Percentiles rank a stretch among this genome's conserved stretches.
Conservation (phyloP, 2,329 filamentous ascomycete species). For the Neospermospora avenae region DNA sequence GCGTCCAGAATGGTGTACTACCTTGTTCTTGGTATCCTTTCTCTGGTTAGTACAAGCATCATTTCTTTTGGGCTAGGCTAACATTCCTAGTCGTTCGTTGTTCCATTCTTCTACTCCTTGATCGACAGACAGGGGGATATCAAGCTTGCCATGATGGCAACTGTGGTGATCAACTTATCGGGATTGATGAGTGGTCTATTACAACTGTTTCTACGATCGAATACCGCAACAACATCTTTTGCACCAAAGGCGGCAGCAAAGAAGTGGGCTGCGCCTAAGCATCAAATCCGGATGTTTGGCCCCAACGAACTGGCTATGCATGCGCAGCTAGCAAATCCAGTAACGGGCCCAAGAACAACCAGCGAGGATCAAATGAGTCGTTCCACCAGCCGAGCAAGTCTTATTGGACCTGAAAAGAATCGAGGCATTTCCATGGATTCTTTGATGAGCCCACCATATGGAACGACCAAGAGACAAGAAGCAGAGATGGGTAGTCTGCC, state of each 20-base stretch:
- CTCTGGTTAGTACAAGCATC: slow-evolving; percentile 49
- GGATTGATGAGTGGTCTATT: slow-evolving; percentile 63
- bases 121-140: slow-evolving; percentile 45
- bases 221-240: slow-evolving; percentile 54
- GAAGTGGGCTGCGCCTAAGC: slow-evolving; percentile 47
- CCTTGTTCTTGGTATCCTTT: slow-evolving; percentile 50
- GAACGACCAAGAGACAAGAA: slow-evolving; percentile 17
- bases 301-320: slow-evolving; percentile 37
- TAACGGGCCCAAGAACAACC: slow-evolving; percentile 23
- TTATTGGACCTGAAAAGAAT: slow-evolving; percentile 28
- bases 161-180: slow-evolving; percentile 63
- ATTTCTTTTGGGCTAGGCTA: slow-evolving; percentile 22
- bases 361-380: slow-evolving; percentile 12
- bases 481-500: slow-evolving; percentile 13
- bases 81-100: slow-evolving; percentile 49
- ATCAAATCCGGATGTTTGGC: slow-evolving; percentile 46
- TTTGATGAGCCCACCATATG: slow-evolving; percentile 14
- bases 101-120: slow-evolving; percentile 62
- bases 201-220: slow-evolving; percentile 65
- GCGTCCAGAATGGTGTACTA: slow-evolving; percentile 71
- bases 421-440: slow-evolving; percentile 26
- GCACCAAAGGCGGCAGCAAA: slow-evolving; percentile 42
- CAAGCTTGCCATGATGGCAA: slow-evolving; percentile 59
- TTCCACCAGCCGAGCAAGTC: slow-evolving; percentile 23
- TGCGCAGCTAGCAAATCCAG: slow-evolving; percentile 29